These are phyloP conservation scores for Colletotrichum lindemuthianum DNA, from an alignment of 2,329 filamentous ascomycete species.

Conservation along the genomic window DNA sequence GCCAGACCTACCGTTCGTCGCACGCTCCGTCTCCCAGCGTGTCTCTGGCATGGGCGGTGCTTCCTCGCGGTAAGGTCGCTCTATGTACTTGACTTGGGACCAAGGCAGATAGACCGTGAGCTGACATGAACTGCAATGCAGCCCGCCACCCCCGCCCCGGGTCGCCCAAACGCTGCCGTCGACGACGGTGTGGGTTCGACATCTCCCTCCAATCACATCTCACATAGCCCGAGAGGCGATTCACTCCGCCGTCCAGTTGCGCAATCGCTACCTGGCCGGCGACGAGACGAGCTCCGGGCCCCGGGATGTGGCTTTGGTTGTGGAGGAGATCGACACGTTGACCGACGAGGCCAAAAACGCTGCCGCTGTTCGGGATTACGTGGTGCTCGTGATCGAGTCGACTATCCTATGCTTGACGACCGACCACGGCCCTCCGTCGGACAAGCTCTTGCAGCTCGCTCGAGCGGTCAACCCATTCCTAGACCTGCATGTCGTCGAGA, in stretches of 20 bases:
- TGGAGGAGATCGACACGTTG: slow-evolving; percentile 4
- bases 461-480: slow-evolving; percentile 35
- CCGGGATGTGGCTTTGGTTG: not conserved
- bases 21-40: not conserved
- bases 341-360: slow-evolving; percentile 15
- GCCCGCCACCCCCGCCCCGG: slow-evolving; percentile 26
- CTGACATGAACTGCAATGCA: not conserved
- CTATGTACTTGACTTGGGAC: not conserved
- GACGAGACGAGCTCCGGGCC: not conserved
- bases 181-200: slow-evolving; percentile 29
- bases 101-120: not conserved
- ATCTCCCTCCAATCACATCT: slow-evolving; percentile 36
- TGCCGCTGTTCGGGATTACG: slow-evolving; percentile 35
- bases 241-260: slow-evolving; percentile 18
- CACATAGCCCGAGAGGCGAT: slow-evolving; percentile 25
- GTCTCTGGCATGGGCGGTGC: slow-evolving; percentile 20
- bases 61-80: slow-evolving; percentile 21
- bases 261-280: slow-evolving; percentile 24
- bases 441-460: slow-evolving; percentile 23
- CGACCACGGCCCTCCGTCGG: slow-evolving; percentile 1
- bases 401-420: slow-evolving; percentile 21
- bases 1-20: slow-evolving; percentile 4
- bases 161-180: slow-evolving; percentile 29
- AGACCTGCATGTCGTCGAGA: slow-evolving; percentile 1
- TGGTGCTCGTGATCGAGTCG: slow-evolving; percentile 25